Evolutionary conservation across 129 eudicot species (phyloP).

Genomic region (Heracleum sosnowskyi): DNA sequence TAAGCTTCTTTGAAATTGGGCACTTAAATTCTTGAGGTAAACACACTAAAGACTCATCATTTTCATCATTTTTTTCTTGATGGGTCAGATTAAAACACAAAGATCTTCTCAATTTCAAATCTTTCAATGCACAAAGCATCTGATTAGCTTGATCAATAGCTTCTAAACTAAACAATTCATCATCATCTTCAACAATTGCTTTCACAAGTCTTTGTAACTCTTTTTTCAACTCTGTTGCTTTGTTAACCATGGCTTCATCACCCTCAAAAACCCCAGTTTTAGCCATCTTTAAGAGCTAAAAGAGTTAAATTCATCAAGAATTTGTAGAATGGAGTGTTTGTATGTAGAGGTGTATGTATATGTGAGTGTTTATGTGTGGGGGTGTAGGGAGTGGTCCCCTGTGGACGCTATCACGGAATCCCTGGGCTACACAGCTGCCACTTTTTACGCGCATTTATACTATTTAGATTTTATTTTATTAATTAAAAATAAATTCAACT

Average conservation of each 20-base stretch:
- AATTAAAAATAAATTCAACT: no score
- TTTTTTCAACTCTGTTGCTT: slow-evolving; percentile 55
- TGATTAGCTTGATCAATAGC: slow-evolving; percentile 59
- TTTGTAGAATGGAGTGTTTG: background rate
- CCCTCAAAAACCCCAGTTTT: slow-evolving; percentile 53
- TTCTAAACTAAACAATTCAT: slow-evolving; percentile 26
- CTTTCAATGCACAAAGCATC: slow-evolving; percentile 45
- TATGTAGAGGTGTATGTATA: background rate
- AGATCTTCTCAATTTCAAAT: slow-evolving; percentile 37
- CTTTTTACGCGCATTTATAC: slow-evolving; percentile 26
- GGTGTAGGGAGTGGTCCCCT: slow-evolving; percentile 22
- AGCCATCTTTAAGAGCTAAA: slow-evolving; percentile 33
- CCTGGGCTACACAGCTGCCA: slow-evolving; percentile 52
- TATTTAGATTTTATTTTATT: background rate
- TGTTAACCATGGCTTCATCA: slow-evolving; percentile 34
- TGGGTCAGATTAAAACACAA: slow-evolving; percentile 20
- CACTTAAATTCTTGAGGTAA: slow-evolving; percentile 25
- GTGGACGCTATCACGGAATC: slow-evolving; percentile 42
- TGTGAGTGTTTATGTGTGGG: slow-evolving; percentile 21
- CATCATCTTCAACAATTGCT: slow-evolving; percentile 50
- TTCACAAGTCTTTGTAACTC: slow-evolving; percentile 55
- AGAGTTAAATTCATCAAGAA: background rate
- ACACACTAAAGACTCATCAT: background rate
- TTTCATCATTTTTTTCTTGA: background rate
- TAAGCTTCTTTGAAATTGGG: slow-evolving; percentile 30